Conservation (phyloP, 2,329 filamentous ascomycete genomes). For the Talaromyces verruculosus region DNA sequence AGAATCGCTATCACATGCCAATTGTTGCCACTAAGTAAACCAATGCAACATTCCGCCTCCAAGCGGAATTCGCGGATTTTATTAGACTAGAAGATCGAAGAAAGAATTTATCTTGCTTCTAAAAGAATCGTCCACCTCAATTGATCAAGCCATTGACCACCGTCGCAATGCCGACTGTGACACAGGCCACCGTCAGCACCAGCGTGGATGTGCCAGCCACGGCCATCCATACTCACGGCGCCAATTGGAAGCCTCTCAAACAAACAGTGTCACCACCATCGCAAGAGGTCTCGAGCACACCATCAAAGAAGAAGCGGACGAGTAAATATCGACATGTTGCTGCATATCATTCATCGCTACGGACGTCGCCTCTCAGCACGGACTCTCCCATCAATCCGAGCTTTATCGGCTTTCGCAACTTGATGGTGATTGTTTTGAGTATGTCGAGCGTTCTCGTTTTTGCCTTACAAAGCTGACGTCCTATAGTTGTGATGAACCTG, state of each 20-base stretch:
- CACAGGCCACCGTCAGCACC: constrained; percentile 30
- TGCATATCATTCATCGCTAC: constrained; percentile 71
- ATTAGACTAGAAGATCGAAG: background rate
- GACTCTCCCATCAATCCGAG: constrained; percentile 74
- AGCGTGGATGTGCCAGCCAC: constrained; percentile 29
- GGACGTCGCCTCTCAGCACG: constrained; percentile 80
- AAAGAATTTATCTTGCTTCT: background rate
- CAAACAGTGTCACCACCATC: constrained; percentile 21
- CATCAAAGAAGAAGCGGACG: constrained; percentile 35
- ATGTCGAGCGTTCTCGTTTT: background rate
- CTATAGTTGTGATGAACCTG: constrained; percentile 81
- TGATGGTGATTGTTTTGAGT: constrained; percentile 93
- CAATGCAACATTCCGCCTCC: constrained; percentile 7
- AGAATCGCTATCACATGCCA: constrained; percentile 8
- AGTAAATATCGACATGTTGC: constrained; percentile 89
- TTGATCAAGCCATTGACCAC: background rate
- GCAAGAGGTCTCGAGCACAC: constrained; percentile 18
- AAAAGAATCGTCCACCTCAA: background rate
- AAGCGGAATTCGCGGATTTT: background rate
- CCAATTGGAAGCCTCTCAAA: background rate
- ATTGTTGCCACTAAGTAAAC: constrained; percentile 3
- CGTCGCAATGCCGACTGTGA: constrained; percentile 35
- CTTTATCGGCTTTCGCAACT: constrained; percentile 90
- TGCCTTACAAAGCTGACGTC: constrained; percentile 21
- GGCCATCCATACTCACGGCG: background rate